A percentile compares a stretch with the other conserved stretches of the same genome.
These are phyloP conservation scores for Plasmodium coatneyi DNA, from an alignment of 169 alveolate species.

Conservation along the genomic window DNA sequence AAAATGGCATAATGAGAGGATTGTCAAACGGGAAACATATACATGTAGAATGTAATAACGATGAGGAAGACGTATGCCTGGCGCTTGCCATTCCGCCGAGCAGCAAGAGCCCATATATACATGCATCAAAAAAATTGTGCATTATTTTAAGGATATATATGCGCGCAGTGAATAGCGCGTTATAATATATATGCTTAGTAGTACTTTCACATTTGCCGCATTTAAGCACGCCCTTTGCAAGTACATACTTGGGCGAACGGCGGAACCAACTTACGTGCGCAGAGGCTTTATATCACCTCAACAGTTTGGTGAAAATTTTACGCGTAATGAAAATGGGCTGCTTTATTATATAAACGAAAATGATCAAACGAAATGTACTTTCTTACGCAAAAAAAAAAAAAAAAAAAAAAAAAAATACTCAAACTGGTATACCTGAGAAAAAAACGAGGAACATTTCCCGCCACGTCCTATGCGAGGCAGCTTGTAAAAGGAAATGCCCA, in stretches of 20 bases:
- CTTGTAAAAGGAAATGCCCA: neutral
- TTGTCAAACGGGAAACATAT: neutral
- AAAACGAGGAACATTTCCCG: neutral
- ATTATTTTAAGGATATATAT: neutral
- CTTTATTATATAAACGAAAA: neutral
- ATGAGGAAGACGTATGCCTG: neutral
- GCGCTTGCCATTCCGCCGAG: neutral
- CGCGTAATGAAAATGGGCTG: neutral
- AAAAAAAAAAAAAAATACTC: neutral
- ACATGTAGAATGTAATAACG: neutral
- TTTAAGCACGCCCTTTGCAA: neutral
- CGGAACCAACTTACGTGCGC: neutral
- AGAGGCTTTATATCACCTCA: neutral
- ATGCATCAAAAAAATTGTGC: neutral
- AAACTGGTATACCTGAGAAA: neutral
- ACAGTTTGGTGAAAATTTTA: neutral
- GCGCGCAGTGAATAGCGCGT: neutral
- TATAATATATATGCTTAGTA: neutral
- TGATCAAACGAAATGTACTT: neutral
- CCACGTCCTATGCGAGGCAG: neutral
- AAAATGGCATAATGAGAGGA: neutral
- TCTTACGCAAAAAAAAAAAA: neutral
- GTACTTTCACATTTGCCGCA: neutral
- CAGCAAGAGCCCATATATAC: neutral
- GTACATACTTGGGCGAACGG: neutral